phyloP scores from a whole-genome alignment of 148 eudicot species.

The Talinum fruticosum region DNA sequence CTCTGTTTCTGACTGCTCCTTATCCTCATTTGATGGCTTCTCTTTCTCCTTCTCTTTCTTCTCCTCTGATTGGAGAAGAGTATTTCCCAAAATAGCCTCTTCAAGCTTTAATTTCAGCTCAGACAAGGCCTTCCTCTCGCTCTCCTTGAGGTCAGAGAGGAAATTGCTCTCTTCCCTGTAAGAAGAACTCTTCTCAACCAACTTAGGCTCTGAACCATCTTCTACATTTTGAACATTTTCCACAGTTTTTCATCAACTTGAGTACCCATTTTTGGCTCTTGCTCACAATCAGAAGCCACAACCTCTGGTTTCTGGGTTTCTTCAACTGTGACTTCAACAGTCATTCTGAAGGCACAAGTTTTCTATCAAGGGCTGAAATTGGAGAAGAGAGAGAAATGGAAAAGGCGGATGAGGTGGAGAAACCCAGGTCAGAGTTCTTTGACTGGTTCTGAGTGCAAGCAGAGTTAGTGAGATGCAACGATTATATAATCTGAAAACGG shows the following conservation, averaged over 20 bases:
- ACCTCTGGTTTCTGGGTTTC: constrained; percentile 31
- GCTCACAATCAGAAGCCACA: constrained; percentile 23
- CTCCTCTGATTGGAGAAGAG: constrained; percentile 28
- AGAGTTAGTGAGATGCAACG: constrained; percentile 20
- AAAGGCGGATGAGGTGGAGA: neutral
- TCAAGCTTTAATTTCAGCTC: constrained; percentile 50
- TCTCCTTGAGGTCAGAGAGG: constrained; percentile 51
- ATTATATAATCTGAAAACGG: constrained; percentile 31
- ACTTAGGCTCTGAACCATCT: constrained; percentile 17
- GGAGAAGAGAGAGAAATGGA: neutral
- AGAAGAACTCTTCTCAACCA: constrained; percentile 47
- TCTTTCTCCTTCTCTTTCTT: constrained; percentile 11
- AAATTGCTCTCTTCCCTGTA: constrained; percentile 62
- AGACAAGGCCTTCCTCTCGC: constrained; percentile 47
- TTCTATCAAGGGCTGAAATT: neutral
- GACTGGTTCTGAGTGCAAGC: neutral
- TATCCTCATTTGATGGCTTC: constrained; percentile 8
- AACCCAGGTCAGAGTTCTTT: constrained; percentile 4
- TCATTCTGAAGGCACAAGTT: constrained; percentile 17
- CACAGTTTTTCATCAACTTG: constrained; percentile 10
- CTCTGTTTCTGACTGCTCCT: constrained; percentile 1
- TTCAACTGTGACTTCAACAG: constrained; percentile 32
- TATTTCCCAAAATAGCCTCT: constrained; percentile 45
- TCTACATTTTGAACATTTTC: constrained; percentile 20
- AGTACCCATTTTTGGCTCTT: constrained; percentile 15